Evolutionary conservation across 768 basidiomycete species (phyloP), one percentile per base, ranked within the genome.

Genomic region (Serpula lacrymans): DNA sequence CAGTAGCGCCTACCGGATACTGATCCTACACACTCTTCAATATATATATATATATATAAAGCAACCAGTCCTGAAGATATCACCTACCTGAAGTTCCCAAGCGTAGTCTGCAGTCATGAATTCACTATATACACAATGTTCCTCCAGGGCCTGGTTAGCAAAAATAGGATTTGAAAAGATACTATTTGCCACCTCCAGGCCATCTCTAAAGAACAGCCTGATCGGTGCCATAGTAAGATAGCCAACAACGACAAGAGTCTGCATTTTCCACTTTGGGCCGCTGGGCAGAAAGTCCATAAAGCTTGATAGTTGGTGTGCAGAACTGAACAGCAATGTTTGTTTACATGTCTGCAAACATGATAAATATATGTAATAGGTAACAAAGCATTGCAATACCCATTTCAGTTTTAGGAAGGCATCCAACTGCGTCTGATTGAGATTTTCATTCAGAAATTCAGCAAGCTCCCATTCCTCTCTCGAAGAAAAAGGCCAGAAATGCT

Each of bases 391-490:
- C n/a, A n/a, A n/a, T n/a, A n/a, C n/a, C n/a, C n/a, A n/a, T n/a
- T n/a, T n/a, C n/a, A n/a, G 42, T 23, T 61, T 60, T 12, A 69
- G 46, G 33, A 64, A 66, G 6, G 51, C 39, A 28, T 68, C 50
- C 1, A 59, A 62, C 38, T 59, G 50, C 1, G 38, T 56, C 16
- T 65, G 50, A 6, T 64, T 52, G 5, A 55, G 45, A 29, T 41
- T 30, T 53, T 36, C 45, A 26, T 57, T 53, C 21, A 70, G 35
- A 63, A 59, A 69, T 13, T 42, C 29, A 1, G 51, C 68, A 2
- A 69, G 38, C 31, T 62, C 58, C 54, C 63, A 67, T 21, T 69
- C 61, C 7, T 62, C 63, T 22, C 48, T 34, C 24, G 39, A 48
- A 13, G 47, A 45, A 41, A 67, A 69, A 2, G 65, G 63, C n/a